Base-by-base conservation (phyloP, 305 asterid genomes). In the Fraxinus velutina region DNA sequence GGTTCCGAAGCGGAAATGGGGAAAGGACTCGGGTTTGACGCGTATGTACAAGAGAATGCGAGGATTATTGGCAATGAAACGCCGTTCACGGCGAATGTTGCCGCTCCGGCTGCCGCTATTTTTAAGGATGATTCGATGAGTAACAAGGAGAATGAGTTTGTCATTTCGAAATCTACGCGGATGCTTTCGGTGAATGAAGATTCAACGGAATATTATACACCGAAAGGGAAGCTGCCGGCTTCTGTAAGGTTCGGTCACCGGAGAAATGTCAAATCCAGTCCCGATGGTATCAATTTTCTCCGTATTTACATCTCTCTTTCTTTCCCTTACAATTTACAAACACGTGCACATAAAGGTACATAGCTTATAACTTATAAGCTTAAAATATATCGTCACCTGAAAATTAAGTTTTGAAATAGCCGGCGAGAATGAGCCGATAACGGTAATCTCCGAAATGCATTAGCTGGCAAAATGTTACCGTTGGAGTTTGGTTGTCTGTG, bases 201-300 rank as follows among this genome's bases (percentile, higher is more conserved):
- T 57, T 73, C 82, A 62, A 21, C 82, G 76, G 86, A 79, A 27
- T 37, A 72, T 78, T 62, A 84, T 13, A 70, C 79, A 1, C 83
- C 88, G 1, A 81, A 79, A 4, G 93, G 87, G 86, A 94, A 89
- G 78, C 93, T 92, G 60, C 89, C 91, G 85, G 88, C 78, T 64
- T 88, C 95, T 19, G 85, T 90, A 52, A 90, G 98, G 86, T 89
- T 92, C 84, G 84, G 89, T 81, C 91, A 87, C 89, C 97, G 98
- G 84, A 92, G 88, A 82, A 86, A 82, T 64, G 82, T 55, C 57
- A 93, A 84, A 85, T 76, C 92, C 85, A 87, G 88, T 83, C 92
- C 92, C 6, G 96, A 94, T 91, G 97, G 98, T 94, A 90, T 50
- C 73, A 1, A 32, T 0, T 10, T 68, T 42, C 64, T 7, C 68